Evolutionary conservation across 2,329 filamentous ascomycete species (phyloP).

Genomic region (Cladophialophora bantiana): DNA sequence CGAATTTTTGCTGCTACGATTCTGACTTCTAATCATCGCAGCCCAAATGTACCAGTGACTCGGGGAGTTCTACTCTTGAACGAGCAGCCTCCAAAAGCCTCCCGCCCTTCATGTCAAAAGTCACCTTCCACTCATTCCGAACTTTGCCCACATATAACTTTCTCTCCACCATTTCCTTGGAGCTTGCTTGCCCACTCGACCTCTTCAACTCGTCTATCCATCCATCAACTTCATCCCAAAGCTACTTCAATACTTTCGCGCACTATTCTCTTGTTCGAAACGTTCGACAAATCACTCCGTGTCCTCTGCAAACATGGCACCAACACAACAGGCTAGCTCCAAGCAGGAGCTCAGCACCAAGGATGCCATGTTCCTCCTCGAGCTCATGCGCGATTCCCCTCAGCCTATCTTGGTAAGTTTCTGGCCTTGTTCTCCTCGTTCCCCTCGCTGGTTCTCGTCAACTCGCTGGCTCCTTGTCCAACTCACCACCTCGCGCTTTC

Average conservation of each 20-base stretch:
- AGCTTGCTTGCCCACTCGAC: not conserved
- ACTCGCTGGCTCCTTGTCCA: not conserved
- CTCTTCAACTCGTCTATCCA: not conserved
- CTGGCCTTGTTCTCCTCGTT: not conserved
- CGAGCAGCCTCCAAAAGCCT: not conserved
- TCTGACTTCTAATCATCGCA: not conserved
- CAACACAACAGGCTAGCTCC: not conserved
- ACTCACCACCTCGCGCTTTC: not conserved
- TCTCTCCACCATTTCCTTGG: not conserved
- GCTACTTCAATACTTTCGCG: not conserved
- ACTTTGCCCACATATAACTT: not conserved
- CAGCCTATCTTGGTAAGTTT: slow-evolving; percentile 23
- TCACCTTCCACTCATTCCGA: not conserved
- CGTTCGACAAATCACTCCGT: not conserved
- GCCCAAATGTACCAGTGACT: not conserved
- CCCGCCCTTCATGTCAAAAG: not conserved
- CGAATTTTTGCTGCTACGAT: not conserved
- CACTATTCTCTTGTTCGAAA: not conserved
- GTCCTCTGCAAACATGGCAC: slow-evolving; percentile 17
- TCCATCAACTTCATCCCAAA: not conserved
- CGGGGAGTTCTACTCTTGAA: not conserved
- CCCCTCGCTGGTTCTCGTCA: not conserved
- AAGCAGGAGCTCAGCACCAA: slow-evolving; percentile 12
- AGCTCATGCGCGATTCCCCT: slow-evolving; percentile 25
- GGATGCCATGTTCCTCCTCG: slow-evolving; percentile 30